Base-by-base conservation (phyloP, 768 basidiomycete species). In the Termitomyces heimii region DNA sequence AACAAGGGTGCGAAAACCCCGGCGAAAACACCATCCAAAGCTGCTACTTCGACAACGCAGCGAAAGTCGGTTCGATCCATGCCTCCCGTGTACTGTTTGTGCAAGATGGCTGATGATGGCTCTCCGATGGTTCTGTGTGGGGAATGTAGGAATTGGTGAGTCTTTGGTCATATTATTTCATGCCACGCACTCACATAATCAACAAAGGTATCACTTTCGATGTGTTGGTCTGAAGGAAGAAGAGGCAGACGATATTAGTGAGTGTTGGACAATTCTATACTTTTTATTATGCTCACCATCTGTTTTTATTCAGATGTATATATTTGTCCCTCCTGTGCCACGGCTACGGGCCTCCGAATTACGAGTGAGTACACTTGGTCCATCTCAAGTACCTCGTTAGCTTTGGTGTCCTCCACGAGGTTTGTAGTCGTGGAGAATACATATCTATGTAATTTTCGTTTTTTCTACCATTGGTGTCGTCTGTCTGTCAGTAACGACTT, bases 91-190 rank as follows among this genome's bases (percentile, higher is more conserved):
- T 76, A 80, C 62, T 93, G 91, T 72, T 70, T 79, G 0, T 94
- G 92, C 69, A 75, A 78, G 24, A 79, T 79, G 49, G 80, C 79
- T 39, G 86, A 92, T 68, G 86, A 91, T 72, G 90, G 88, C 32
- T 79, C 86, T 6, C 89, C 90, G 13, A 92, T 92, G 90, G 85
- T 93, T 49, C 73, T 73, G 35, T 94, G 92, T 66, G 77, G 82
- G 26, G 74, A 79, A 52, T 94, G 92, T 68, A 76, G 73, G 26
- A 84, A 85, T 60, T 92, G 91, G 92, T 77, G 59, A 48, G 76
- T 52, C 20, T 1, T n/a, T 53, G 46, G 54, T 52, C 28, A 24
- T 10, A 4, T 35, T 16, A 40, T 31, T 20, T 55, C 42, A 32
- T 56, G 40, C 31, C 49, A 46, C 43, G 47, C 55, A 39, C 59